Percentiles rank a stretch among this genome's conserved stretches.
These are phyloP conservation scores for Abelmoschus esculentus DNA, from an alignment of 345 rosid genomes.

Conservation along the genomic window DNA sequence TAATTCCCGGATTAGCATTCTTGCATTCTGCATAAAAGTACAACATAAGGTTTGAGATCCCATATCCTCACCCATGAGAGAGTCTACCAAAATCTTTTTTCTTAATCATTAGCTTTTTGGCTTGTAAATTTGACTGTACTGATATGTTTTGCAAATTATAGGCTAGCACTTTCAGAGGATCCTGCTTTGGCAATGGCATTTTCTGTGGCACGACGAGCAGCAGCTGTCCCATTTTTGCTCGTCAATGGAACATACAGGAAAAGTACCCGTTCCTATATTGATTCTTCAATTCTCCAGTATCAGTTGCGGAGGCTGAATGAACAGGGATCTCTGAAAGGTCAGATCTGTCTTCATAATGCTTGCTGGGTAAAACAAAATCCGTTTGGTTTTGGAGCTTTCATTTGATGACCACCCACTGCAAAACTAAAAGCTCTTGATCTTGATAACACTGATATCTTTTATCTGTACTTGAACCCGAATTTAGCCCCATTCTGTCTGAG, in stretches of 20 bases:
- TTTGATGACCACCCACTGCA: not conserved
- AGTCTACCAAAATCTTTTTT: not conserved
- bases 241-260: slow-evolving; percentile 97
- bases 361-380: not conserved
- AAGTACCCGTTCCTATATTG: slow-evolving; percentile 83
- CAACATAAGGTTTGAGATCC: not conserved
- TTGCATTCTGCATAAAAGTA: not conserved
- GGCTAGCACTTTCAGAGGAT: slow-evolving; percentile 93
- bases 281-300: slow-evolving; percentile 83
- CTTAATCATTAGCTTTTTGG: not conserved
- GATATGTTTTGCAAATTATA: slow-evolving; percentile 25
- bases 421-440: not conserved
- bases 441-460: not conserved
- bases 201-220: slow-evolving; percentile 93
- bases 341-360: slow-evolving; percentile 15
- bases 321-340: slow-evolving; percentile 80
- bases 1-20: not conserved
- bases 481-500: not conserved
- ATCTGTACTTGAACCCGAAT: not conserved
- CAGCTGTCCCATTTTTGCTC: slow-evolving; percentile 89
- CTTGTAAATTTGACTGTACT: slow-evolving; percentile 10
- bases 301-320: slow-evolving; percentile 80
- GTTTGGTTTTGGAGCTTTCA: not conserved
- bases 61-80: not conserved
- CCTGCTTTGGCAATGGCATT: slow-evolving; percentile 99